Evolutionary conservation across 441 rosid genomes (phyloP), one percentile per base, ranked within the genome.

Genomic region (Euphorbia schlechtendalii): DNA sequence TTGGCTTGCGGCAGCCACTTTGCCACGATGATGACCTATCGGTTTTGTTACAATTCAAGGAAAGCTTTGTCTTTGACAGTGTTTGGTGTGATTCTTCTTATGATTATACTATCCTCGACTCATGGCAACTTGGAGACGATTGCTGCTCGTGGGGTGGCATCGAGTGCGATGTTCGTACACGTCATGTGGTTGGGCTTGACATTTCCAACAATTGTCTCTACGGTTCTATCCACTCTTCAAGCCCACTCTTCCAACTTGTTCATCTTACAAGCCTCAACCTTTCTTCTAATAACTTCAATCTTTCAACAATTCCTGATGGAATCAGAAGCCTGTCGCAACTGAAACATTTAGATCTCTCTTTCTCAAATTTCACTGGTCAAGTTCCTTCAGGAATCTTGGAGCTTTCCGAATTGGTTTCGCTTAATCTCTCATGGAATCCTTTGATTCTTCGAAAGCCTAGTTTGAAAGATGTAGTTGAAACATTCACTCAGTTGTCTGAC

Each of bases 121-220:
- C 74, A 0, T 77, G 82, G 80, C 20, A 6, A 36, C 3, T n/a
- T 32, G 3, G 4, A 0, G 8, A 34, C 0, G 67, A 76, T 34
- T 81, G 80, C 22, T 78, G 82, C 58, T 49, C 64, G 0, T 78
- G 82, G 82, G 76, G 59, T 0, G 80, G 82, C 18, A 14, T 78
- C 14, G 12, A 54, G 25, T 81, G 80, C 15, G 51, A 78, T 51
- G 8, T 34, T 1, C 22, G 22, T 34, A 63, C 69, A 0, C 72
- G 77, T 10, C 68, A 70, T 24, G 84, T 74, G 15, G 62, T 76
- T 0, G 32, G 41, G 24, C 75, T 81, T 8, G 27, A 81, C 45
- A 69, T 73, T 15, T 36, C 40, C 2, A 38, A 64, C 46, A 71
- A 70, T 49, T 74, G 59, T 0, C 76, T 77, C 14, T 51, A 5